Base-by-base conservation (phyloP, 805 yeast genomes). In the Cyberlindnera euphorbiiphila region DNA sequence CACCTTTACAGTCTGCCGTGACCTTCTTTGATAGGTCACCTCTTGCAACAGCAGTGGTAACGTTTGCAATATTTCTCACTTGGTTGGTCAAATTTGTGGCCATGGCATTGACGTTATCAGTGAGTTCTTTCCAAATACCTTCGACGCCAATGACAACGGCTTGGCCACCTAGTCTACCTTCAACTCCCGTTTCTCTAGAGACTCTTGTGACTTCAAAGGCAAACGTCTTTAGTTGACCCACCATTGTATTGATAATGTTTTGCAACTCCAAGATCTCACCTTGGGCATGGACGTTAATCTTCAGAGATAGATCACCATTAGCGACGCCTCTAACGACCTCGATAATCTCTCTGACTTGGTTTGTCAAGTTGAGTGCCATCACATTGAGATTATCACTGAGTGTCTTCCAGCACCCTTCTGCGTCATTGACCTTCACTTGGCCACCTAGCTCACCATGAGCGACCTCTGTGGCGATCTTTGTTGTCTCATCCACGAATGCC, bases 261-360 rank as follows among this genome's bases (percentile, higher is more conserved):
- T 85, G 95, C 45, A 86, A 70, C 51, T 83, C 91, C 41, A 84
- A 66, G 45, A 85, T 86, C 62, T 85, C 95, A 32, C 95, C 95
- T 59, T 86, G 95, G 7, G 95, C 95, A 60, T 85, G 91, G 11
- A 86, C 95, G 57, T 84, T 84, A 55, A 86, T 85, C 54, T 85
- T 85, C 34, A 88, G 67, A 0, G 88, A 79, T 48, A 85, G 65
- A 59, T 85, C 95, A 52, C 95, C 95, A 42, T 78, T 72, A 6
- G 95, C 95, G 9, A 85, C 95, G 1, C 94, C 94, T 15, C 89
- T 69, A 6, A 94, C 86, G 24, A 85, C 95, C 51, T 85, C 94
- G 17, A 94, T 93, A 43, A 85, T 85, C 61, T 85, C 94, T 63
- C 95, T 64, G 44, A 86, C 95, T 60, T 85, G 95, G 27, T 87